These are phyloP conservation scores for Ascochyta rabiei DNA, from an alignment of 2,329 filamentous ascomycete species.

Conservation along the genomic window DNA sequence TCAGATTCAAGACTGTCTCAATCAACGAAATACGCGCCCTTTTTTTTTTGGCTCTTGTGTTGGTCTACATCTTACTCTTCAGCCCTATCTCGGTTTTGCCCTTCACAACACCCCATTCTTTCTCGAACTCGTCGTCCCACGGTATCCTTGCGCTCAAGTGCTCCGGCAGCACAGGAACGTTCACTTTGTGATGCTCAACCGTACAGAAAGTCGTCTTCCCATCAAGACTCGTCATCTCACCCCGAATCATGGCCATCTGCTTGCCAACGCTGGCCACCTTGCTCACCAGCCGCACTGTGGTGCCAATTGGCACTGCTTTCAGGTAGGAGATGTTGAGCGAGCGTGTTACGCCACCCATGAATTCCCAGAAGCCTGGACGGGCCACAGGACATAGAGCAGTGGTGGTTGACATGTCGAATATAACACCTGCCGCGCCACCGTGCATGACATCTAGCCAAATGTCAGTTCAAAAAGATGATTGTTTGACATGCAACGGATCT, in stretches of 20 bases:
- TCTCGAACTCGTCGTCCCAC: constrained; percentile 55
- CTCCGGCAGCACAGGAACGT: constrained; percentile 49
- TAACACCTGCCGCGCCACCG: constrained; percentile 48
- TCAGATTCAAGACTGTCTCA: constrained; percentile 1
- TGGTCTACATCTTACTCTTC: constrained; percentile 29
- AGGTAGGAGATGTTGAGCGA: constrained; percentile 60
- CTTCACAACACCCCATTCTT: constrained; percentile 26
- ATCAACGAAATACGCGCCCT: not conserved
- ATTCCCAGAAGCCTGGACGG: constrained; percentile 58
- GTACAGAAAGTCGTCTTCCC: constrained; percentile 57
- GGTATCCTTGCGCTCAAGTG: constrained; percentile 49
- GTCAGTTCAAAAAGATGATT: not conserved
- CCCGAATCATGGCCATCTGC: constrained; percentile 60
- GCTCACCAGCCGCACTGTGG: constrained; percentile 52
- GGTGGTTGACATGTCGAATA: constrained; percentile 55
- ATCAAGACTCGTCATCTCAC: constrained; percentile 57
- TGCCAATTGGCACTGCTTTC: constrained; percentile 55
- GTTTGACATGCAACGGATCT: not conserved
- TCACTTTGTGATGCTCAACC: constrained; percentile 61
- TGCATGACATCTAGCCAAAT: constrained; percentile 47
- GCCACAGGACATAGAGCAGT: constrained; percentile 57
- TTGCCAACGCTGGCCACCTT: constrained; percentile 55
- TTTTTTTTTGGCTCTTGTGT: not conserved
- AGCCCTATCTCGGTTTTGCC: constrained; percentile 7
- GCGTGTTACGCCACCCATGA: constrained; percentile 59